Evolutionary conservation across 208 protist genomes (phyloP), one percentile per base, ranked within the genome.

Genomic region (Trypanosoma congolense): DNA sequence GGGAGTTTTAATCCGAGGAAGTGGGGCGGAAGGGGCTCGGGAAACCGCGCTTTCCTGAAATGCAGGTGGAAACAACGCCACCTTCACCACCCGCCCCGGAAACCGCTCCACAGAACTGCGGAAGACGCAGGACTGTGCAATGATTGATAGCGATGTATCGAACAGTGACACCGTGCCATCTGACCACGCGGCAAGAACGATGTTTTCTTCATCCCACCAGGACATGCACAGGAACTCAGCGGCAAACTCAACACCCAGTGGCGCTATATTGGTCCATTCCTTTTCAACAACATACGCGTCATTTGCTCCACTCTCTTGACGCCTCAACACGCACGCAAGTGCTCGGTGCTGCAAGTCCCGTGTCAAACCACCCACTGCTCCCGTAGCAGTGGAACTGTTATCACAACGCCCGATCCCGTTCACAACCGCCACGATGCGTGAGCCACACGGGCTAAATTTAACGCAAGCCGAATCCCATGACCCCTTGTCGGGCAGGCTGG

Each of bases 161-260:
- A 75, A 55, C 12, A 58, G 25, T 18, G 42, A 50, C 14, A 87
- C 36, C 3, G 40, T 43, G 40, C 79, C 80, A 59, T 77, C 70
- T 19, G 83, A 84, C 77, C 79, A 85, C 16, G 83, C 54, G 26
- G 58, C 71, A 28, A 87, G 49, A 0, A 85, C n/a, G 5, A 56
- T 46, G 24, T 30, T 53, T 2, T 56, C 60, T 28, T 69, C 61
- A 10, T 54, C 75, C 73, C 72, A 76, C 83, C 83, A 91, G 26
- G 43, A 46, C 24, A 65, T 22, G 42, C 50, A 24, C 35, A 67
- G 47, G 62, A 72, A 45, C 61, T 56, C 40, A 25, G 64, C 46
- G 71, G 45, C 35, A 50, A 42, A 3, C 40, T 24, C 10, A 52
- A 9, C 19, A 56, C 19, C 25, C 16, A 48, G 22, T 8, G 47